Percentiles rank a stretch among this genome's conserved stretches.
These are phyloP conservation scores for Starmerella stellata DNA, from an alignment of 805 yeast species.

Conservation along the genomic window DNA sequence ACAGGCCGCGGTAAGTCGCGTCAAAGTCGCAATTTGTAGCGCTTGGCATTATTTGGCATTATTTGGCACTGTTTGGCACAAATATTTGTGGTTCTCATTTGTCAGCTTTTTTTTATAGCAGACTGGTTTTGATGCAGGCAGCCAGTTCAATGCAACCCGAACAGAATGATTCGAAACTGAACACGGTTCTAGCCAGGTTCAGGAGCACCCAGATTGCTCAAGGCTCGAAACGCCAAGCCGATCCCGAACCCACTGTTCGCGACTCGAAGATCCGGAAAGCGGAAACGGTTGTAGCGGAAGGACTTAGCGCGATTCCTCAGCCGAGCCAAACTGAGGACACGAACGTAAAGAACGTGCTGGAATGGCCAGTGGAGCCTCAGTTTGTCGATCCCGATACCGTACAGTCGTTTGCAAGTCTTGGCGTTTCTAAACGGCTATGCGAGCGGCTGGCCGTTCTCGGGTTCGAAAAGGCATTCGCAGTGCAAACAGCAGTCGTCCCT, in stretches of 20 bases:
- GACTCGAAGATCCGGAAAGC: not conserved
- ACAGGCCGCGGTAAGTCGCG: too few species aligned
- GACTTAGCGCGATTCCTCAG: conserved; percentile 65
- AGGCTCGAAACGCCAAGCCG: too few species aligned
- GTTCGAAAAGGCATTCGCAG: conserved; percentile 49
- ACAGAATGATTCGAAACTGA: not conserved
- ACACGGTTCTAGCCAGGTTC: conserved; percentile 12
- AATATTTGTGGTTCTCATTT: too few species aligned
- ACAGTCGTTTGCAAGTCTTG: conserved; percentile 34
- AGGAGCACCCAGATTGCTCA: conserved; percentile 11
- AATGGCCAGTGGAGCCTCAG: conserved; percentile 53
- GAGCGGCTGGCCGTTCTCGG: conserved; percentile 32
- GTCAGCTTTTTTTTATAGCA: too few species aligned
- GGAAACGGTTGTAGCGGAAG: conserved; percentile 15
- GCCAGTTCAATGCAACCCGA: too few species aligned
- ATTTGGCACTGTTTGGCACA: too few species aligned
- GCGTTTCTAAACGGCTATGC: conserved; percentile 28
- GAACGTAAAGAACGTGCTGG: conserved; percentile 13
- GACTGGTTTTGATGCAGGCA: too few species aligned
- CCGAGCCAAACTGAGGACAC: conserved; percentile 30
- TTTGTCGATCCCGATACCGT: conserved; percentile 34
- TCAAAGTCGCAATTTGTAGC: too few species aligned
- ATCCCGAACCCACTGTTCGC: too few species aligned
- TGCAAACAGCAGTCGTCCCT: conserved; percentile 54
- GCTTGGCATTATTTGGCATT: too few species aligned